Percentiles rank a stretch among this genome's conserved stretches.
These are phyloP conservation scores for Lecanicillium sp. DNA, from an alignment of 2,329 filamentous ascomycete genomes.

Conservation along the genomic window DNA sequence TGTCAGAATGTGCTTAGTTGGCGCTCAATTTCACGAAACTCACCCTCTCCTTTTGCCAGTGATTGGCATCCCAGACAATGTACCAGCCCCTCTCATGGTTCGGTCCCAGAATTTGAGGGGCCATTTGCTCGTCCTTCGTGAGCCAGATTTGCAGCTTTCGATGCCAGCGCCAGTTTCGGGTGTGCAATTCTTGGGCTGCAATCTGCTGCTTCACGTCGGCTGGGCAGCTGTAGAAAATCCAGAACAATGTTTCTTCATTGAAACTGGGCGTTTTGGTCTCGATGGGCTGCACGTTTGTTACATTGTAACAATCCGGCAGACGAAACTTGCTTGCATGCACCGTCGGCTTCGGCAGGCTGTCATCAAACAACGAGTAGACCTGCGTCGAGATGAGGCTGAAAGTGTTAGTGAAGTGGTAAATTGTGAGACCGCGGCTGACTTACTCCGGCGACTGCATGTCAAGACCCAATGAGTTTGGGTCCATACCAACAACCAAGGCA, in stretches of 20 bases:
- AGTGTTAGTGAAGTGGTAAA: slow-evolving; percentile 16
- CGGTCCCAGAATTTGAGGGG: slow-evolving; percentile 52
- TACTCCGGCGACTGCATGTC: slow-evolving; percentile 55
- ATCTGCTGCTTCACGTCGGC: slow-evolving; percentile 57
- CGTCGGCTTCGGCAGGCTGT: slow-evolving; percentile 50
- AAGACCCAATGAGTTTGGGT: slow-evolving; percentile 50
- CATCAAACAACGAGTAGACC: slow-evolving; percentile 56
- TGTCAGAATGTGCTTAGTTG: background rate
- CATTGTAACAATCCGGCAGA: slow-evolving; percentile 60
- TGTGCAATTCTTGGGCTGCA: slow-evolving; percentile 58
- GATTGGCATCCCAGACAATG: slow-evolving; percentile 57
- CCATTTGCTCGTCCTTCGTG: slow-evolving; percentile 62
- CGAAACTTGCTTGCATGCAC: slow-evolving; percentile 46
- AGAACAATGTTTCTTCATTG: slow-evolving; percentile 63
- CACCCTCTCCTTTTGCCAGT: slow-evolving; percentile 59
- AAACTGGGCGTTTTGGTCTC: slow-evolving; percentile 61
- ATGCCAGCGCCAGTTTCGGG: slow-evolving; percentile 63
- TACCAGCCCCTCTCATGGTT: slow-evolving; percentile 60
- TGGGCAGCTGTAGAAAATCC: slow-evolving; percentile 64
- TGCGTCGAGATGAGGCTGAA: slow-evolving; percentile 51
- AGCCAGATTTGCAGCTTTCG: slow-evolving; percentile 62
- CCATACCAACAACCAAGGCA: slow-evolving; percentile 53
- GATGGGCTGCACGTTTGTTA: slow-evolving; percentile 59
- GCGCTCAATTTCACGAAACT: slow-evolving; percentile 23
- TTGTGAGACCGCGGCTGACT: slow-evolving; percentile 23